Evolutionary conservation across 2,329 filamentous ascomycete genomes (phyloP), one percentile per base, ranked within the genome.

Genomic region (Cladophialophora immunda): DNA sequence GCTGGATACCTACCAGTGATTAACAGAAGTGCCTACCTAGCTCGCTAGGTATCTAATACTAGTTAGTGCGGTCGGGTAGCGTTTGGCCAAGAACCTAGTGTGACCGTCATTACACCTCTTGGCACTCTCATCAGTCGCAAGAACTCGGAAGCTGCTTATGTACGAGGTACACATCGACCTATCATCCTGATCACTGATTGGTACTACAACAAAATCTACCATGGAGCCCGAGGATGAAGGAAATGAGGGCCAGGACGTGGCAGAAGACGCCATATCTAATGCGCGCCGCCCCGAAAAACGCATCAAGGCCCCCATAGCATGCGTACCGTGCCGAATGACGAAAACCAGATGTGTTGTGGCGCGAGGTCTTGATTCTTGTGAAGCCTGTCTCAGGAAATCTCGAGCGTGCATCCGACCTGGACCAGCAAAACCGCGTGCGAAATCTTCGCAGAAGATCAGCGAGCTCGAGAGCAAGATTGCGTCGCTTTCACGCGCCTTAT

Each of bases 351-450:
- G 69, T 54, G 52, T 68, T 17, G 63, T 58, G 5, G 57, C 55
- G 2, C 41, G 64, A 55, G 64, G 60, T 7, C 27, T 54, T n/a
- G 65, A 67, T 1, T 61, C 89, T 3, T 93, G 90, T 77, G 87
- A 86, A 75, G 86, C 93, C 67, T 97, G 93, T 77, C 86, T 86
- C 55, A 97, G 95, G 80, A 91, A 92, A 1, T 87, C 88, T n/a
- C 84, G 93, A 29, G 83, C 29, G 17, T 66, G 64, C 38, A 22
- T 66, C 15, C 50, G 32, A 15, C 62, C 62, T 2, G 58, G 64
- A 19, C 58, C 64, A 13, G 27, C 52, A 17, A 66, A 66, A 36
- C 64, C 57, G 13, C 64, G 64, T 2, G 29, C 57, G 2, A 66
- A 62, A 25, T 25, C 64, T 1, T 66, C 64, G 17, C 45, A 66